A percentile compares a stretch with the other conserved stretches of the same genome.
Evolutionary conservation across 768 basidiomycete genomes (phyloP).

Genomic region (Collybiopsis confluens): DNA sequence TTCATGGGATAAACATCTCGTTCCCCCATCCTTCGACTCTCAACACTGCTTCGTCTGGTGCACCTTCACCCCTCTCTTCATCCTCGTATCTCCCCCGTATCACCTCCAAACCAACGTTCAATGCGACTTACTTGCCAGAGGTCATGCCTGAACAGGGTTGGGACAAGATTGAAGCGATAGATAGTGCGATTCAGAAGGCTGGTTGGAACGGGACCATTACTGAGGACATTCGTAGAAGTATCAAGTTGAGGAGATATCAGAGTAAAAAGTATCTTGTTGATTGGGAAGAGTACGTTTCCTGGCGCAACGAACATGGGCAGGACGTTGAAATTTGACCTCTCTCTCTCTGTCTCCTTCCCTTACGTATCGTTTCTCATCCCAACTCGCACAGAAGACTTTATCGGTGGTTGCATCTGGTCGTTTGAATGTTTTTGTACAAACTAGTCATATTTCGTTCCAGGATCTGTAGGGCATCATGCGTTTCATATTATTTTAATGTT

Average conservation of each 20-base stretch:
- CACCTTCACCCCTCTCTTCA: conserved; percentile 72
- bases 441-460: background rate
- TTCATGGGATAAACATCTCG: conserved; percentile 87
- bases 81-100: conserved; percentile 50
- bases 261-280: conserved; percentile 61
- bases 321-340: background rate
- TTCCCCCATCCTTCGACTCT: conserved; percentile 78
- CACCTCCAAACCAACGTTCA: conserved; percentile 56
- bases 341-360: background rate
- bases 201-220: conserved; percentile 83
- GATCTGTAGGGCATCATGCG: no score
- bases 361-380: conserved; percentile 14
- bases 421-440: background rate
- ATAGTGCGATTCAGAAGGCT: conserved; percentile 90
- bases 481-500: no score
- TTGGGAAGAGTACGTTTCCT: conserved; percentile 76
- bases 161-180: conserved; percentile 85
- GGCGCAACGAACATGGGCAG: conserved; percentile 50
- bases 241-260: conserved; percentile 80
- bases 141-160: conserved; percentile 93
- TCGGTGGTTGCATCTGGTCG: background rate
- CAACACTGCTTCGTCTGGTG: conserved; percentile 47
- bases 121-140: conserved; percentile 91
- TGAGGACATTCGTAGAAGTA: conserved; percentile 72
- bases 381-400: background rate